phyloP scores from a whole-genome alignment of 768 basidiomycete genomes.

The Gymnopilus junonius region DNA sequence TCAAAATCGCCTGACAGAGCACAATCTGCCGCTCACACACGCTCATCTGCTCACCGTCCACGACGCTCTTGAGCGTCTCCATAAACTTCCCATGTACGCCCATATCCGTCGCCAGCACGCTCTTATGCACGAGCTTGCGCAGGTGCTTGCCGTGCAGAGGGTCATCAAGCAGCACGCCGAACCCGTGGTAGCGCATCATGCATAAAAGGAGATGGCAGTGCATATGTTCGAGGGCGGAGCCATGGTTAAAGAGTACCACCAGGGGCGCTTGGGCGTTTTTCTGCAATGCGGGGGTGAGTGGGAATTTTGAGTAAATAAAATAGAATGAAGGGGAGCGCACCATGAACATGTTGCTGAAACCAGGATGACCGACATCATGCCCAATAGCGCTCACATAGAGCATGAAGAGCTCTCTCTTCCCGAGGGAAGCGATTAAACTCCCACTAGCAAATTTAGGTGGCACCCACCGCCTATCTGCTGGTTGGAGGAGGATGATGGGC shows the following conservation, averaged over 20 bases:
- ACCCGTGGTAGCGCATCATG: conserved; percentile 80
- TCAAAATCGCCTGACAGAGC: conserved; percentile 89
- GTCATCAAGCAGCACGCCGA: conserved; percentile 69
- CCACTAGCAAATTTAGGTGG: conserved; percentile 42
- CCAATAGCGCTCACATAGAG: conserved; percentile 93
- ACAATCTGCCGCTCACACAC: conserved; percentile 62
- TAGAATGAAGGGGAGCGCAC: conserved; percentile 46
- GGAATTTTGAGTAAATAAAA: background rate
- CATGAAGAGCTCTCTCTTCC: conserved; percentile 78
- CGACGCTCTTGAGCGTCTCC: conserved; percentile 56
- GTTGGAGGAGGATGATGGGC: conserved; percentile 62
- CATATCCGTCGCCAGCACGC: conserved; percentile 96
- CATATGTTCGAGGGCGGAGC: conserved; percentile 91
- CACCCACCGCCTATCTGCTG: conserved; percentile 50
- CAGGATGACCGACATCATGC: conserved; percentile 97
- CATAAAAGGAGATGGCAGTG: conserved; percentile 83
- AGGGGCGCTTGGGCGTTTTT: conserved; percentile 94
- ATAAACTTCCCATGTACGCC: conserved; percentile 88
- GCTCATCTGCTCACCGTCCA: conserved; percentile 44
- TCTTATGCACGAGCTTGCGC: conserved; percentile 76
- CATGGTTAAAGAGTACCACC: conserved; percentile 85
- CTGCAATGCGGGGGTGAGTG: conserved; percentile 49
- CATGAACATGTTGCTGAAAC: conserved; percentile 93
- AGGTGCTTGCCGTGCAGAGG: conserved; percentile 51
- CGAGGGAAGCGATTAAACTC: conserved; percentile 48